Base-by-base conservation (phyloP, 306 rosid genomes). In the Begonia masoniana region DNA sequence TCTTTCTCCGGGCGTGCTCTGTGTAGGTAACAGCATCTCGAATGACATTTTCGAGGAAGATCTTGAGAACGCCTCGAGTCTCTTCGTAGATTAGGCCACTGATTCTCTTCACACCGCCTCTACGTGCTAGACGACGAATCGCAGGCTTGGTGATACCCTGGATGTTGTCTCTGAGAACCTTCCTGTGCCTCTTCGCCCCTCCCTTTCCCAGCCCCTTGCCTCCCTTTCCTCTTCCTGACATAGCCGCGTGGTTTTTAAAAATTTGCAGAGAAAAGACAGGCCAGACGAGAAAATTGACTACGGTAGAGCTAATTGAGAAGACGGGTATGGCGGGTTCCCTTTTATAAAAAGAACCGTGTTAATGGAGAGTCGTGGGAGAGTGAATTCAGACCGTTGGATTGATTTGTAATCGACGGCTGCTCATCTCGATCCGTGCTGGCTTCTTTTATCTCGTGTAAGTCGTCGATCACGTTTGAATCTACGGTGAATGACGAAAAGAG, bases 1-100 rank as follows among this genome's bases (percentile, higher is more conserved):
- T 57, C 61, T 57, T 57, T 19, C 61, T 52, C 56, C 56, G 23
- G 10, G 56, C 56, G 56, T 52, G 56, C 56, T 52, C 56, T 6
- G 56, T 52, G 56, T 52, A 52, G 12, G 56, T 52, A 35, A 52
- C 56, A 24, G 56, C 54, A 50, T 17, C 54, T 6, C 54, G 54
- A 50, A 50, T 50, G 9, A 50, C 54, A 12, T 50, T 50, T 21
- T 50, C 54, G 12, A 50, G 23, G 23, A 50, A 50, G 54, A 50
- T 50, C 54, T 50, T 50, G 26, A 50, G 54, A 15, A 50, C 54
- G 10, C 54, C 54, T 13, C 54, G 17, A 14, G 54, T 50, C 19
- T 50, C 54, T 14, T 50, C 54, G 21, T 50, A 50, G 54, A 50
- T 50, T 1, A 50, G 23, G 19, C 54, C 54, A 39, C 56, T 52